Evolutionary conservation across 768 basidiomycete genomes (phyloP), one percentile per base, ranked within the genome.

Genomic region (Russula vinacea): DNA sequence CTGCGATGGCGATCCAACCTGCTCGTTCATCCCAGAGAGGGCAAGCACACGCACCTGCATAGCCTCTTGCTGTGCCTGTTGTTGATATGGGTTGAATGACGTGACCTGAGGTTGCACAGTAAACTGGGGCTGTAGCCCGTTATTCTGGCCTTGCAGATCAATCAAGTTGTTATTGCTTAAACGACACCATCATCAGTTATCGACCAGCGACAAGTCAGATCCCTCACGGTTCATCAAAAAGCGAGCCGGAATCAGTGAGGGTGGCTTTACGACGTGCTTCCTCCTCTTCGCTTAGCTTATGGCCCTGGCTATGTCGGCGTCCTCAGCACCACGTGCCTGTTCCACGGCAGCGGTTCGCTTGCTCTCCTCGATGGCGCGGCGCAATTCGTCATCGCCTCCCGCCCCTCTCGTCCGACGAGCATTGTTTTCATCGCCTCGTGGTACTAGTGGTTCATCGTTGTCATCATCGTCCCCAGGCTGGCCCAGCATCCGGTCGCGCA

Each of bases 401-500:
- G 72, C 70, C 5, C 70, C 66, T 9, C 65, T 55, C 49, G 70
- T 68, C n/a, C 70, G 73, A 49, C 74, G 76, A 37, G 79, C 72
- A 62, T 78, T 72, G 5, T 73, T 71, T 9, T 70, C 67, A 68
- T 84, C 83, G 70, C 85, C 84, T 60, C 84, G 78, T 35, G 76
- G 78, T 37, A 71, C 66, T 56, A 54, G 58, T 66, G 75, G 47
- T 2, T 67, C 69, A 0, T 68, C 68, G 11, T 67, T 73, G 2
- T 72, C 81, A 17, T 76, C 76, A 0, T 73, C 74, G 0, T 77
- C 75, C 33, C 75, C 76, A 0, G 79, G 73, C 14, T 87, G 88
- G 50, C 84, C 83, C 60, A 90, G 80, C 94, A 99, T 94, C 29
- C 96, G 85, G 78, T 98, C 94, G 37, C 94, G 86, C 97, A 99